These are phyloP conservation scores for Acarospora socialis DNA, from an alignment of 2,329 filamentous ascomycete genomes.

Conservation along the genomic window DNA sequence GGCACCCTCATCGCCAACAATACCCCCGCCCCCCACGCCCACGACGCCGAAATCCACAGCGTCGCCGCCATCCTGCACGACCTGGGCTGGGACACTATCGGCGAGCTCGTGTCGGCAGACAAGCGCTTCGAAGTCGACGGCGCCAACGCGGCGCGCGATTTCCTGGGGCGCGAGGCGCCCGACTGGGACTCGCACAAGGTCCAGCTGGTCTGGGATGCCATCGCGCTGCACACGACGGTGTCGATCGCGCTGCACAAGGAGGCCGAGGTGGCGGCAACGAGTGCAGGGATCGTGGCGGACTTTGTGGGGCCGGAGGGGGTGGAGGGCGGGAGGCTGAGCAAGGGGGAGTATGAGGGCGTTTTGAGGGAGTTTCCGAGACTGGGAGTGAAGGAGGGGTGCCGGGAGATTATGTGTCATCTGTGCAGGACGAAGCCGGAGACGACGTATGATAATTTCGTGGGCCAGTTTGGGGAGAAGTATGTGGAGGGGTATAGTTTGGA, in stretches of 20 bases:
- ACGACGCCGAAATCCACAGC: constrained; percentile 27
- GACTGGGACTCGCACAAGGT: constrained; percentile 25
- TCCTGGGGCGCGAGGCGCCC: constrained; percentile 19
- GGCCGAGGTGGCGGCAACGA: constrained; percentile 13
- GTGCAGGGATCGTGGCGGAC: constrained; percentile 13
- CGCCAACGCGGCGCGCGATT: constrained; percentile 27
- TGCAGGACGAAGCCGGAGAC: constrained; percentile 24
- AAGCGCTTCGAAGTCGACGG: constrained; percentile 36
- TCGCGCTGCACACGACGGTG: constrained; percentile 29
- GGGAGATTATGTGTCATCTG: constrained; percentile 21
- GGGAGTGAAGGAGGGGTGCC: constrained; percentile 21
- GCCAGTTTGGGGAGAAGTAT: constrained; percentile 13
- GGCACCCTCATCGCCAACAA: constrained; percentile 14
- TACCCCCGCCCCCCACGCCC: constrained; percentile 14
- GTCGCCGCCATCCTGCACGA: constrained; percentile 30
- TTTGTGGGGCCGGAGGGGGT: constrained; percentile 14
- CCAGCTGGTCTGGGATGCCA: constrained; percentile 33
- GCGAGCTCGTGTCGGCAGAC: constrained; percentile 25
- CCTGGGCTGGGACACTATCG: constrained; percentile 25
- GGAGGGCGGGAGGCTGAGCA: constrained; percentile 15
- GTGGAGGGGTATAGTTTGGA: neutral
- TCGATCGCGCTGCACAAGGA: constrained; percentile 12
- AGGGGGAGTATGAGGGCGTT: constrained; percentile 21
- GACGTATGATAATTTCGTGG: constrained; percentile 24
- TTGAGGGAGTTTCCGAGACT: constrained; percentile 21